Percentiles rank a stretch among this genome's conserved stretches.
These are phyloP conservation scores for Lumnitzera racemosa DNA, from an alignment of 345 rosid species.

Conservation along the genomic window DNA sequence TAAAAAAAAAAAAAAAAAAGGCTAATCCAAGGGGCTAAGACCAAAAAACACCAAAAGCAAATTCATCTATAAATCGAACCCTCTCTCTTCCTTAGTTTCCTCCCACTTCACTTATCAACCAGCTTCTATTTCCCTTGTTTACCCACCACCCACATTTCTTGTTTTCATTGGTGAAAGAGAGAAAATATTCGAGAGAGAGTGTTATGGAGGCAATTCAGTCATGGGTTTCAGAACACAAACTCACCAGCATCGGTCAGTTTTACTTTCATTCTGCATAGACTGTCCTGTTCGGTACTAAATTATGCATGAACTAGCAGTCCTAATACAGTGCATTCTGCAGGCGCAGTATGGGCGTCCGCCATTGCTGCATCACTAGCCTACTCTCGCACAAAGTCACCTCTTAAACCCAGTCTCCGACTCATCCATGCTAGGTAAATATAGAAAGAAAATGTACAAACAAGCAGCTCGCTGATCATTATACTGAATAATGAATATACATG, in stretches of 20 bases:
- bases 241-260: slow-evolving; percentile 45
- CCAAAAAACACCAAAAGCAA: background rate
- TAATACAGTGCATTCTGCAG: slow-evolving; percentile 12
- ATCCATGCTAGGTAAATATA: slow-evolving; percentile 54
- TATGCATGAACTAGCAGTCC: too few species aligned
- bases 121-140: background rate
- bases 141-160: background rate
- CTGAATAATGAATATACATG: too few species aligned
- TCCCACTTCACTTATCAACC: background rate
- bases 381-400: slow-evolving; percentile 31
- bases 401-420: slow-evolving; percentile 64
- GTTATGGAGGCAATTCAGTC: slow-evolving; percentile 54
- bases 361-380: slow-evolving; percentile 58
- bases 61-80: background rate
- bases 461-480: too few species aligned
- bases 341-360: slow-evolving; percentile 61
- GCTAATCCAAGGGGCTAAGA: slow-evolving; percentile 7
- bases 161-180: background rate
- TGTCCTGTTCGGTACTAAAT: too few species aligned
- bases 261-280: too few species aligned
- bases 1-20: too few species aligned
- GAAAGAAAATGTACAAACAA: too few species aligned
- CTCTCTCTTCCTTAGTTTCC: background rate
- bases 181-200: background rate
- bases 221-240: slow-evolving; percentile 67